Evolutionary conservation across 1,139 yeast species (phyloP).

Genomic region (Debaryomyces coudertii): DNA sequence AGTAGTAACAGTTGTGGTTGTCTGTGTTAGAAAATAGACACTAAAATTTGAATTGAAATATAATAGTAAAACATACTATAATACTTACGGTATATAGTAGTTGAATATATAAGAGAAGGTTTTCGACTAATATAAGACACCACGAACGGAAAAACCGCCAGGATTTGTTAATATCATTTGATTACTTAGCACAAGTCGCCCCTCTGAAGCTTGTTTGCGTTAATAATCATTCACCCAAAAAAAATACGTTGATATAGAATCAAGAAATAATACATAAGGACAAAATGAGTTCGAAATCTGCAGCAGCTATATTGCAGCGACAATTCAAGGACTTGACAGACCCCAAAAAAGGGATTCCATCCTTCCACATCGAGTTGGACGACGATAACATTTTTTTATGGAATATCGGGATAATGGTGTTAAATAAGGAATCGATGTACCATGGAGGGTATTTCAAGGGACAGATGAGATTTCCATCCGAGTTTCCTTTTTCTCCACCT

Average conservation of each 20-base stretch:
- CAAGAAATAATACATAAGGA: neutral
- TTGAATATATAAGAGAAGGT: neutral
- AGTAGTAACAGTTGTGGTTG: conserved; percentile 8
- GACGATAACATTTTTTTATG: conserved; percentile 90
- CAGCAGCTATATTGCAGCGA: conserved; percentile 85
- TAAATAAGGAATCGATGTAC: conserved; percentile 85
- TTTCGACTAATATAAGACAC: neutral
- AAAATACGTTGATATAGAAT: neutral
- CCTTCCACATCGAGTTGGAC: conserved; percentile 84
- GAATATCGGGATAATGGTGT: conserved; percentile 93
- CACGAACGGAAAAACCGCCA: neutral
- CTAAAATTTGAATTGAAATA: neutral
- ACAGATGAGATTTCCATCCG: conserved; percentile 89
- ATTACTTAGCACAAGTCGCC: conserved; percentile 4
- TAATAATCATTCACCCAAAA: neutral
- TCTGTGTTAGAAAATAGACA: conserved; percentile 5
- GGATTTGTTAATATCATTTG: neutral
- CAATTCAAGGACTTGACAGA: conserved; percentile 93
- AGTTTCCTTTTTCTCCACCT: conserved; percentile 92
- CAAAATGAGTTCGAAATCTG: conserved; percentile 54
- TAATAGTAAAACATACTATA: neutral
- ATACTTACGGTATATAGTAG: neutral
- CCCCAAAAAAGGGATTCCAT: conserved; percentile 89
- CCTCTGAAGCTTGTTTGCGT: conserved; percentile 3
- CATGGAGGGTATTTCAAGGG: conserved; percentile 97